phyloP scores from a whole-genome alignment of 202 grass and related monocot genomes.

The Panicum virgatum region DNA sequence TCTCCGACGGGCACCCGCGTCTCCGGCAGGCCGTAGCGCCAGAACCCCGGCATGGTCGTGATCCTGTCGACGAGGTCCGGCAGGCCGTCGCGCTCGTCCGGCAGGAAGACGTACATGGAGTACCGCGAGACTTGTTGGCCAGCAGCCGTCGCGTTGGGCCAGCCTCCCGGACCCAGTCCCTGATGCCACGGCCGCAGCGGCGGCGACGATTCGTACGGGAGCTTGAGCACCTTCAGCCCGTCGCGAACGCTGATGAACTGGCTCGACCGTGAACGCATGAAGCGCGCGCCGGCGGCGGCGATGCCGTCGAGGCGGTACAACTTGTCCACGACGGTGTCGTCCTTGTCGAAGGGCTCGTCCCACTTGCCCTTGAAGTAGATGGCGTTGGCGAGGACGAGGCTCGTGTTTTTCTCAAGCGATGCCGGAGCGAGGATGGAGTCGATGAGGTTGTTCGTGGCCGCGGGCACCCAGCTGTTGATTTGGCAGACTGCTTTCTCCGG shows the following conservation, averaged over 20 bases:
- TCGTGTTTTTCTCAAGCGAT: background rate
- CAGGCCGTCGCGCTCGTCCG: background rate
- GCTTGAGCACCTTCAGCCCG: constrained; percentile 36
- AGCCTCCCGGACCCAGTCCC: too few relatives aligned
- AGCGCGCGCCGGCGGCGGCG: background rate
- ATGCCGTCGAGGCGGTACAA: constrained; percentile 23
- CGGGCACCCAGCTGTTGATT: background rate
- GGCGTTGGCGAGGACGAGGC: background rate
- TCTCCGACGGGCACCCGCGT: too few relatives aligned
- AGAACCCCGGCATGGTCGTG: background rate
- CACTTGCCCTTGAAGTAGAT: constrained; percentile 32
- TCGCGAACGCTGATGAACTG: background rate
- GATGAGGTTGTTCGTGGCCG: constrained; percentile 4
- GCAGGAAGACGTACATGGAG: constrained; percentile 29
- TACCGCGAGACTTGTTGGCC: background rate
- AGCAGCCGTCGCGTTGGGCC: too few relatives aligned
- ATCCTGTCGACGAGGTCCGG: background rate
- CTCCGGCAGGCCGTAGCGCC: background rate
- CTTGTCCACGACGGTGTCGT: background rate
- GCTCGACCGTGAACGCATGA: constrained; percentile 2
- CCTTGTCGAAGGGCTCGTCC: background rate
- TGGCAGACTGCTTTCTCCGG: too few relatives aligned
- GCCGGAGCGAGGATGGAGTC: background rate
- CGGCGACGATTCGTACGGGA: background rate
- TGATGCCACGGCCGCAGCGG: too few relatives aligned